Base-by-base conservation (phyloP, 805 yeast species). In the Suhomyces prunicola region DNA sequence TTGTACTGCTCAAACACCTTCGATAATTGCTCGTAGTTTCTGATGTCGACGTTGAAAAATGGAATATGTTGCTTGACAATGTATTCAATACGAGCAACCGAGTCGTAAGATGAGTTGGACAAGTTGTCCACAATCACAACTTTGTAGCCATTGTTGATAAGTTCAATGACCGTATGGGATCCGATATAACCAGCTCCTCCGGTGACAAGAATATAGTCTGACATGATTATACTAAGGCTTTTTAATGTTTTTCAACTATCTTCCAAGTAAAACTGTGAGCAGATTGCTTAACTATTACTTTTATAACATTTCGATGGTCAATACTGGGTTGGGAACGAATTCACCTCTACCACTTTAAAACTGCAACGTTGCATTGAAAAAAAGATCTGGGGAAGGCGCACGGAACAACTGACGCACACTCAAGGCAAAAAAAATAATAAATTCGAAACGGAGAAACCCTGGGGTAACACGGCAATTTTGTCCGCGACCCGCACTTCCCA, bases 181-280 rank as follows among this genome's bases (percentile, higher is more conserved):
- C 94, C 96, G 62, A 89, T 87, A 70, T 88, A 88, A 19, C 96
- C 94, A 26, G 93, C 89, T 47, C 96, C 96, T 45, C 96, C 96
- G 22, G 94, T 87, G 27, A 88, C 92, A 50, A 87, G 73, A 45
- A 86, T 82, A 65, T 74, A 74, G 47, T 55, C 60, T 6, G 54
- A 41, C 56, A 54, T 54, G 35, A 39, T 39, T 12, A 7, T 4
- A 39, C 10, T 15, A 19, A 7, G 12, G 2, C n/a, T 35, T n/a
- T 6, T 22, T 4, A 10, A 3, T 19, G 6, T 19, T 39, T 39
- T 19, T 39, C 23, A 39, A 17, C 42, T 39, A 17, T 19, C 10
- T 4, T 9, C 9, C 24, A 39, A 39, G 12, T 19, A 17, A 24
- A 39, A 9, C 19, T 15, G 29, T 42, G 46, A 24, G 31, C 7